Conservation (phyloP, 2,329 filamentous ascomycete genomes). For the Tolypocladium sp. region DNA sequence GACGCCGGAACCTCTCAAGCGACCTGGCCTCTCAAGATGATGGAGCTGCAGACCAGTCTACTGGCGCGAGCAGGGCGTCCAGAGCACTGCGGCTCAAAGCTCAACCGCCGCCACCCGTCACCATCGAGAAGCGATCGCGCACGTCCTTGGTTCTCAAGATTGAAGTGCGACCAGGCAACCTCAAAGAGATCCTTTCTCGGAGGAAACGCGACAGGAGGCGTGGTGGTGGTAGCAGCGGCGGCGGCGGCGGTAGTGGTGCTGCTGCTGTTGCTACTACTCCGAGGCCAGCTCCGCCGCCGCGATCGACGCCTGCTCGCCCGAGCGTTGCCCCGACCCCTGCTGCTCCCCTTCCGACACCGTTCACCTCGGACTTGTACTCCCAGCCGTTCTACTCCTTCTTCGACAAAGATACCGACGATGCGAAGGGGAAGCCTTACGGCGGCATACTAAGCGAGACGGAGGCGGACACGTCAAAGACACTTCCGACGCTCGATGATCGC, state of each 20-base stretch:
- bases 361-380: slow-evolving; percentile 51
- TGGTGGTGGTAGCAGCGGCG: slow-evolving; percentile 3
- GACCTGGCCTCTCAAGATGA: slow-evolving; percentile 28
- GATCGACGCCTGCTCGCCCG: slow-evolving; percentile 10
- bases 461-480: slow-evolving; percentile 82
- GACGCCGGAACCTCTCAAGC: slow-evolving; percentile 38
- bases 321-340: slow-evolving; percentile 7
- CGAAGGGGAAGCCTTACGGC: slow-evolving; percentile 89
- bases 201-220: slow-evolving; percentile 22
- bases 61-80: slow-evolving; percentile 27
- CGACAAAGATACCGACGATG: slow-evolving; percentile 80
- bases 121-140: slow-evolving; percentile 28
- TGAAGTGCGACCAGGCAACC: slow-evolving; percentile 25
- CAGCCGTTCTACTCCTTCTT: slow-evolving; percentile 83
- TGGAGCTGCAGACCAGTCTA: slow-evolving; percentile 18
- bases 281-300: slow-evolving; percentile 14
- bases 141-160: slow-evolving; percentile 25
- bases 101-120: slow-evolving; percentile 28
- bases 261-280: slow-evolving; percentile 3
- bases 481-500: slow-evolving; percentile 72
- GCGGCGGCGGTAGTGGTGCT: too few relatives aligned
- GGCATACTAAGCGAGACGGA: slow-evolving; percentile 84
- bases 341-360: slow-evolving; percentile 41
- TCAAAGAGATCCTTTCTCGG: slow-evolving; percentile 26
- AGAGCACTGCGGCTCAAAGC: slow-evolving; percentile 50